Evolutionary conservation across 495 filamentous ascomycete species (phyloP), one percentile per base, ranked within the genome.

Genomic region (Aspergillus carlsbadensis): DNA sequence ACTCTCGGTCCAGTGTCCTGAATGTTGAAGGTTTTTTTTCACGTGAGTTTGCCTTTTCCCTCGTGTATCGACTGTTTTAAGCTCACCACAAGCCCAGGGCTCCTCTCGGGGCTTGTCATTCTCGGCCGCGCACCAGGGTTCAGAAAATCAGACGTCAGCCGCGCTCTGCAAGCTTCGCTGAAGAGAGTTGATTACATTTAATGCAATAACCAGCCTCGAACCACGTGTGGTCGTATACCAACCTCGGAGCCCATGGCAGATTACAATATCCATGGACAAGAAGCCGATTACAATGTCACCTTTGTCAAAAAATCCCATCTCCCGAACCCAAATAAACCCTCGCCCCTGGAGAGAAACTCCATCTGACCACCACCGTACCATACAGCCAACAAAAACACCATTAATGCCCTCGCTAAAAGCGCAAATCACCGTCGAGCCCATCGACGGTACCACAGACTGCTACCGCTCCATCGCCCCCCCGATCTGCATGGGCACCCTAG

Each of bases 121-220:
- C 54, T 61, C 13, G 59, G 59, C 26, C 59, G 59, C 26, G 43
- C 36, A 21, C 59, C 59, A 2, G 59, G 59, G 11, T 61, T 61
- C 26, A 42, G 43, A 34, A 46, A 57, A 26, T 20, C 54, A 7
- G 43, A 56, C n/a, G 54, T 56, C 24, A 41, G 18, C 3, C 34
- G 36, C 22, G 49, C 49, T 14, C 24, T 52, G 17, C 17, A 41
- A 26, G 49, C 49, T 41, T 52, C 34, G 49, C 10, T 52, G 17
- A 21, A 29, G 49, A 15, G 31, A 36, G 15, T 22, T 37, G 18
- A 39, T 24, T 6, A 17, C 39, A 7, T 20, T 24, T 52, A 40
- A 52, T 20, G 3, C 5, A 24, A 15, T 33, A 10, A 18, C 29
- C 18, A n/a, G 14, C 13, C 35, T 6, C 13, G 10, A 13, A 11